Evolutionary conservation across 139 green algal species (phyloP).

Genomic region (Chlorella sorokiniana): DNA sequence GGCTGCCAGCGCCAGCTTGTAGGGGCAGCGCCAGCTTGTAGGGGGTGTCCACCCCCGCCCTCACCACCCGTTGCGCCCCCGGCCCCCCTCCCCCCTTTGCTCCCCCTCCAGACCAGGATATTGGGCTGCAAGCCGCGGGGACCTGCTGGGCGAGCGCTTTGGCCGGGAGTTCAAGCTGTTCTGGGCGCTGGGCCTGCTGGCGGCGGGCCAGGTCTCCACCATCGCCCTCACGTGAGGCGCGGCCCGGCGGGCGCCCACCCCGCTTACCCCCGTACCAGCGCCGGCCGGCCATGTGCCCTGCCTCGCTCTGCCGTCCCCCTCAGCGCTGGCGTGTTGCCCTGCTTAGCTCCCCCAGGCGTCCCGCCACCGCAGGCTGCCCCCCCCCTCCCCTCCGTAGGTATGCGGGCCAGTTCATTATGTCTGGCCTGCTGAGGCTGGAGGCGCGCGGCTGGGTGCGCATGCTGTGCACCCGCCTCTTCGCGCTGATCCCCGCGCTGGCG

Average conservation of each 20-base stretch:
- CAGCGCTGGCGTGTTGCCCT: too few relatives aligned
- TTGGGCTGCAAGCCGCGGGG: constrained; percentile 45
- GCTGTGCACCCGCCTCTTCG: constrained; percentile 42
- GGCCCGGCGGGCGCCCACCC: too few relatives aligned
- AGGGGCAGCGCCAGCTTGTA: not conserved
- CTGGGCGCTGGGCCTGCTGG: constrained; percentile 58
- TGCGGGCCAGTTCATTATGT: constrained; percentile 71
- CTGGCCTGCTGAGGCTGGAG: constrained; percentile 58
- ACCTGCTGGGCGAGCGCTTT: constrained; percentile 46
- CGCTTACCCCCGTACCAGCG: too few relatives aligned
- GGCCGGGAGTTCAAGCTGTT: constrained; percentile 44
- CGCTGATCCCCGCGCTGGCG: constrained; percentile 50
- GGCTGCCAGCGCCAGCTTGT: too few relatives aligned
- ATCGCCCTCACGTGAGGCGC: constrained; percentile 55
- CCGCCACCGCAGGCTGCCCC: too few relatives aligned
- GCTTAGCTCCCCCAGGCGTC: too few relatives aligned
- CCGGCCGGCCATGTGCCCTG: too few relatives aligned
- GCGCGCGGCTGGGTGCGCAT: constrained; percentile 50
- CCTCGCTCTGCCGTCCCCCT: too few relatives aligned
- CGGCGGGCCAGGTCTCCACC: constrained; percentile 58
- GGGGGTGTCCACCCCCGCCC: too few relatives aligned
- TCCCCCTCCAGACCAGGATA: constrained; percentile 27
- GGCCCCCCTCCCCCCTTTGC: not conserved
- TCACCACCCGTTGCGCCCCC: not conserved
- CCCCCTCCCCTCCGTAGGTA: constrained; percentile 10